These are phyloP conservation scores for Leccinum longicurvipes DNA, from an alignment of 768 basidiomycete species.

Conservation along the genomic window DNA sequence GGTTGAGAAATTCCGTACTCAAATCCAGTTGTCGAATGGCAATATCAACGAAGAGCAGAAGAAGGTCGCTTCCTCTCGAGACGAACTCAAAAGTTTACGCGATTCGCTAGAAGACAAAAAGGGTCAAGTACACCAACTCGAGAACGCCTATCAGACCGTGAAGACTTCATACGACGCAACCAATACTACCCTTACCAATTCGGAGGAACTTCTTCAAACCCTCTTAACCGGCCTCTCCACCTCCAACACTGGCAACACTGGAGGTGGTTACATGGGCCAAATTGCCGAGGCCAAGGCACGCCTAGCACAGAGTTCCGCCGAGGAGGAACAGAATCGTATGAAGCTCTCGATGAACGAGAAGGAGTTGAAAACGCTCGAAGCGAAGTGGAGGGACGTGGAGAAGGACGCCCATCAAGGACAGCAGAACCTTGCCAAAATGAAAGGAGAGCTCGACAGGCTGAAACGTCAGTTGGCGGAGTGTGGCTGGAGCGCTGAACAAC, in stretches of 20 bases:
- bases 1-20: constrained; percentile 78
- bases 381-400: constrained; percentile 77
- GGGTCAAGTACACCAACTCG: constrained; percentile 52
- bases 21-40: constrained; percentile 75
- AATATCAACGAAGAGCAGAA: constrained; percentile 78
- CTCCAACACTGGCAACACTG: constrained; percentile 56
- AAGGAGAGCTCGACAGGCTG: constrained; percentile 54
- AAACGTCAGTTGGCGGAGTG: constrained; percentile 51
- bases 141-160: constrained; percentile 52
- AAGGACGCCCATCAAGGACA: constrained; percentile 77
- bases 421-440: constrained; percentile 61
- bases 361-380: constrained; percentile 76
- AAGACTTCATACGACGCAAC: constrained; percentile 67
- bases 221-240: constrained; percentile 90
- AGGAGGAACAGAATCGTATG: constrained; percentile 78
- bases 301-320: constrained; percentile 72
- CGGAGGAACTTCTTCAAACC: constrained; percentile 93
- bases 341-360: constrained; percentile 74
- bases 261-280: constrained; percentile 96
- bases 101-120: constrained; percentile 57
- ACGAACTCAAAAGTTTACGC: constrained; percentile 61
- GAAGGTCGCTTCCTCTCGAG: constrained; percentile 48
- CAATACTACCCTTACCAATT: constrained; percentile 58
- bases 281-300: constrained; percentile 80
- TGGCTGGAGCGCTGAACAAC: constrained; percentile 77